Evolutionary conservation across 495 filamentous ascomycete species (phyloP), one percentile per base, ranked within the genome.

Genomic region (Aspergillus kassunensis): DNA sequence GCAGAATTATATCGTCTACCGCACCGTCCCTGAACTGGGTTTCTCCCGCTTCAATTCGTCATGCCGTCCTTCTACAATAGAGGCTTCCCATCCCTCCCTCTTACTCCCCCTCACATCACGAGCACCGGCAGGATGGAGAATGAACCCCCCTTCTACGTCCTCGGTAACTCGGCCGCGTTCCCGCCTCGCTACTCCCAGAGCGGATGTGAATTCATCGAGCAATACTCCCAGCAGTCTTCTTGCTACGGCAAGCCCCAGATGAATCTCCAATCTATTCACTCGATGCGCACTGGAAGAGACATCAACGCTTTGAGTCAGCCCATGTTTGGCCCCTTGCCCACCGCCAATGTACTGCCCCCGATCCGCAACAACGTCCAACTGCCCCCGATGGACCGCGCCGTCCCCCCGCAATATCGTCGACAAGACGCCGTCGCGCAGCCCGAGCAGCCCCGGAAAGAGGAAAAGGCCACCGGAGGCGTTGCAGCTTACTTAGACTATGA

Each of bases 401-500:
- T 75, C 36, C 64, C 68, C 9, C 65, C 66, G 21, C 74, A 75
- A 51, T 77, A 77, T 53, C 70, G 74, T 31, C 70, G 66, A 49
- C 68, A 71, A 46, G 74, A 77, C 34, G 49, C 65, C 42, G 63
- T 67, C 51, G 56, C 65, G 9, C 68, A 64, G 29, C 61, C 63
- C 40, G 70, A 76, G 53, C 69, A 67, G 37, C 69, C 60, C 33
- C 68, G 67, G 56, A 82, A 77, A 63, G 77, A 79, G 57, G 74
- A 80, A 43, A 80, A 78, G 56, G 61, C 77, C 5, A 76, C 80
- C 68, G 93, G 93, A 73, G 93, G 93, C 59, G 95, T 99, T 33
- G 91, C 93, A 60, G 89, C 89, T 49, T 86, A 95, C 69, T 81
- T 99, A 67, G 95, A 99, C 75, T 99, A 99, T 70, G 93, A 97